These are phyloP conservation scores for Boletus vermiculosoides DNA, from an alignment of 768 basidiomycete species.

Conservation along the genomic window DNA sequence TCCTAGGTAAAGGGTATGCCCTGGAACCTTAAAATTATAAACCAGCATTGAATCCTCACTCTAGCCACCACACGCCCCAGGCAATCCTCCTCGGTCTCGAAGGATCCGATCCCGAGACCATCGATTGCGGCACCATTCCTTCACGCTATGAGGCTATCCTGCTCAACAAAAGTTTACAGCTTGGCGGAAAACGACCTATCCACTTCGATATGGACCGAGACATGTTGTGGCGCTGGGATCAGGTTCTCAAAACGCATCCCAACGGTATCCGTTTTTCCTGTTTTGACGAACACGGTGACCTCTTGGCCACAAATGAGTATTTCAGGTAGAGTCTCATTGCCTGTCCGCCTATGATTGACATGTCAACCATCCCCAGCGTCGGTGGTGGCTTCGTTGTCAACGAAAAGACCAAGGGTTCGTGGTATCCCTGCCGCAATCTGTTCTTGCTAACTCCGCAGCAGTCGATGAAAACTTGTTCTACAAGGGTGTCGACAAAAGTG, in stretches of 20 bases:
- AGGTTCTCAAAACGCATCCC: slow-evolving; percentile 84
- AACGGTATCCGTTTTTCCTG: slow-evolving; percentile 94
- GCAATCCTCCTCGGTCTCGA: slow-evolving; percentile 82
- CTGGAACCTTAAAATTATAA: slow-evolving; percentile 1
- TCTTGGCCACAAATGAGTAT: slow-evolving; percentile 93
- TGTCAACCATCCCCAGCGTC: slow-evolving; percentile 45
- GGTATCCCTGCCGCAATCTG: neutral
- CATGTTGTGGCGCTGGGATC: slow-evolving; percentile 91
- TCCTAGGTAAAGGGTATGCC: slow-evolving; percentile 71
- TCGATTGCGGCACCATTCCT: slow-evolving; percentile 82
- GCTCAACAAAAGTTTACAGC: slow-evolving; percentile 58
- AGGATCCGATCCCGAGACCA: slow-evolving; percentile 91
- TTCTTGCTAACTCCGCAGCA: slow-evolving; percentile 26
- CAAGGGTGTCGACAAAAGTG: slow-evolving; percentile 82
- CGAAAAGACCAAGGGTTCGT: slow-evolving; percentile 81
- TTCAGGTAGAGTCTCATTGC: slow-evolving; percentile 50
- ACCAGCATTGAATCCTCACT: slow-evolving; percentile 1
- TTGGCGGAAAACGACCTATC: slow-evolving; percentile 76
- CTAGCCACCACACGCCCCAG: slow-evolving; percentile 83
- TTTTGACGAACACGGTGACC: slow-evolving; percentile 75
- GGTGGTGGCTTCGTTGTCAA: slow-evolving; percentile 96
- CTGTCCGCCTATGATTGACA: neutral
- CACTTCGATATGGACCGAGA: slow-evolving; percentile 85
- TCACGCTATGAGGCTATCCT: slow-evolving; percentile 72
- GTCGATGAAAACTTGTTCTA: slow-evolving; percentile 95